Percentiles rank a stretch among this genome's conserved stretches.
Evolutionary conservation across 306 rosid genomes (phyloP).

Genomic region (Corylus avellana): DNA sequence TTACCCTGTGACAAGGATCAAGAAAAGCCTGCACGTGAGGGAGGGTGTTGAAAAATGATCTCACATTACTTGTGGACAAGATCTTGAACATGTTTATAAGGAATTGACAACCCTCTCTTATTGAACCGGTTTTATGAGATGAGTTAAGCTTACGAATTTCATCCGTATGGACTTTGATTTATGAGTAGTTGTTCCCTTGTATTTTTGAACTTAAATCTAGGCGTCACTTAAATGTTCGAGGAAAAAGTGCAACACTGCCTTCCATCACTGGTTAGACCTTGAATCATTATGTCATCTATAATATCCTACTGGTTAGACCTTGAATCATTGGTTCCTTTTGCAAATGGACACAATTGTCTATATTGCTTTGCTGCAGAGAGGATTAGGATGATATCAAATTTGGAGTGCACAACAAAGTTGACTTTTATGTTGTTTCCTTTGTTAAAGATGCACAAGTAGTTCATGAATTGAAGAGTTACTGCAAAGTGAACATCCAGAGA

Average conservation of each 20-base stretch:
- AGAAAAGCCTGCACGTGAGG: too few relatives aligned
- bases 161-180: too few relatives aligned
- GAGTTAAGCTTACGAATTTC: too few relatives aligned
- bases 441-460: constrained; percentile 97
- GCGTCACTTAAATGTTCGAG: too few relatives aligned
- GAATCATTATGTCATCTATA: constrained; percentile 6
- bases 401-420: constrained; percentile 96
- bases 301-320: constrained; percentile 1
- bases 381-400: constrained; percentile 99
- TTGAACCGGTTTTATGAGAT: too few relatives aligned
- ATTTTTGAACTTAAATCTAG: too few relatives aligned
- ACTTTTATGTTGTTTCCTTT: constrained; percentile 98
- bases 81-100: too few relatives aligned
- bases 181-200: too few relatives aligned
- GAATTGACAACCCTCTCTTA: too few relatives aligned
- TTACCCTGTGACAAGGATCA: too few relatives aligned
- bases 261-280: constrained; percentile 81
- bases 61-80: too few relatives aligned
- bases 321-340: background rate
- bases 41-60: too few relatives aligned
- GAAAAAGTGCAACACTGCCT: constrained; percentile 66
- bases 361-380: constrained; percentile 69
- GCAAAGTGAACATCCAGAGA: constrained; percentile 47
- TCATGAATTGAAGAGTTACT: constrained; percentile 88
- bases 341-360: constrained; percentile 18